Base-by-base conservation (phyloP, 2,329 filamentous ascomycete species). In the Plectosphaerella cucumerina region DNA sequence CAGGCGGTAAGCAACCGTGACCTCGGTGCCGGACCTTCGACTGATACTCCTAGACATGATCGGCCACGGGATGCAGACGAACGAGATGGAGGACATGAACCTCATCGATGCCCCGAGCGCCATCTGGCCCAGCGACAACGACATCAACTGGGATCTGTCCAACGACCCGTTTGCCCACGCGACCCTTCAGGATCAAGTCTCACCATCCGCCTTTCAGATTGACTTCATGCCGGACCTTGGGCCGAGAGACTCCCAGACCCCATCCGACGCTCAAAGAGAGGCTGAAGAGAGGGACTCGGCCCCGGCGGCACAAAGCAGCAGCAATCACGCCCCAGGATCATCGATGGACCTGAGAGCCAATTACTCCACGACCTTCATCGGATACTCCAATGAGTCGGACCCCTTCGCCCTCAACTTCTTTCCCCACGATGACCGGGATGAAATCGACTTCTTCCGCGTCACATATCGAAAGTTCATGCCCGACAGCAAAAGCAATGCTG, bases 371-470 rank as follows among this genome's bases (percentile, higher is more conserved):
- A 48, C 41, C 11, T 53, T 50, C 37, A 53, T 59, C 37, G 42
- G 33, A 22, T 47, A 37, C 15, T 48, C 44, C 6, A 45, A 51
- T 41, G 43, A 53, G n/a, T 48, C 45, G 51, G 50, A 62, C 34
- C 58, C 48, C 39, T 54, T 47, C n/a, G 14, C 37, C 26, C 23
- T 49, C 15, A 50, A 69, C 55, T 34, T 61, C 54, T 43, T 62
- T 57, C 56, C 61, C 55, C 56, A 59, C 51, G 41, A 54, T 50
- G 45, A 58, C 14, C 49, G 52, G 2, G 65, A 68, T 35, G 54
- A 65, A 39, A 45, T 67, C 17, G 57, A 61, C 54, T 67, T 67
- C 55, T 59, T 57, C 51, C 47, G 50, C 15, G 58, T 59, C 22
- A 55, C 55, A 2, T 59, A 59, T 44, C 55, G 56, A n/a, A 56